These are phyloP conservation scores for Agrocybe praecox DNA, from an alignment of 768 basidiomycete species.

Conservation along the genomic window DNA sequence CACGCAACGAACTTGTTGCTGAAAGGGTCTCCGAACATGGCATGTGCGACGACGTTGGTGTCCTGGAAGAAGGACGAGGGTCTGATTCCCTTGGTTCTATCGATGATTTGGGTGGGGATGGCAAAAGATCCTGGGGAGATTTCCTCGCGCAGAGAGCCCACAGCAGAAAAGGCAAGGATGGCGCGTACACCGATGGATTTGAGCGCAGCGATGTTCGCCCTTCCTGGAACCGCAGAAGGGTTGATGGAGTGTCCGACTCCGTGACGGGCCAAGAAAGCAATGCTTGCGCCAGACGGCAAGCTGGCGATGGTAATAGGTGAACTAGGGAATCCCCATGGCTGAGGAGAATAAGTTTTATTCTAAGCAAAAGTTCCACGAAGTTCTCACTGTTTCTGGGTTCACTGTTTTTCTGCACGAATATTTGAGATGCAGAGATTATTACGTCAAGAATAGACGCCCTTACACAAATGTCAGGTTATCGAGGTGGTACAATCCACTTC, in stretches of 20 bases:
- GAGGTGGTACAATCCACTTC: conserved; percentile 90
- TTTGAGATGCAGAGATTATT: background rate
- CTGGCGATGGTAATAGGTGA: conserved; percentile 90
- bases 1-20: conserved; percentile 62
- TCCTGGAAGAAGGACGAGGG: conserved; percentile 87
- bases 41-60: conserved; percentile 83
- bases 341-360: background rate
- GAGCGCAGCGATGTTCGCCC: conserved; percentile 95
- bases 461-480: conserved; percentile 89
- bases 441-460: conserved; percentile 25
- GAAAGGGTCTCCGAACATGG: conserved; percentile 94
- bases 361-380: background rate
- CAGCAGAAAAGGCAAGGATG: conserved; percentile 93
- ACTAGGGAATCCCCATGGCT: conserved; percentile 95
- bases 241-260: conserved; percentile 77
- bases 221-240: conserved; percentile 80
- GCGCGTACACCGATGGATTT: conserved; percentile 90
- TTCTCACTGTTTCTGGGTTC: conserved; percentile 80
- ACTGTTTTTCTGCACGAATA: conserved; percentile 58
- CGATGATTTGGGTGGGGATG: conserved; percentile 92
- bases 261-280: conserved; percentile 94
- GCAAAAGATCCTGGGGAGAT: conserved; percentile 88
- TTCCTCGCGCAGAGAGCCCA: conserved; percentile 93
- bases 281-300: conserved; percentile 76
- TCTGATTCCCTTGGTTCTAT: conserved; percentile 94